phyloP scores from a whole-genome alignment of 345 rosid genomes.

The Eucalyptus microcorys region DNA sequence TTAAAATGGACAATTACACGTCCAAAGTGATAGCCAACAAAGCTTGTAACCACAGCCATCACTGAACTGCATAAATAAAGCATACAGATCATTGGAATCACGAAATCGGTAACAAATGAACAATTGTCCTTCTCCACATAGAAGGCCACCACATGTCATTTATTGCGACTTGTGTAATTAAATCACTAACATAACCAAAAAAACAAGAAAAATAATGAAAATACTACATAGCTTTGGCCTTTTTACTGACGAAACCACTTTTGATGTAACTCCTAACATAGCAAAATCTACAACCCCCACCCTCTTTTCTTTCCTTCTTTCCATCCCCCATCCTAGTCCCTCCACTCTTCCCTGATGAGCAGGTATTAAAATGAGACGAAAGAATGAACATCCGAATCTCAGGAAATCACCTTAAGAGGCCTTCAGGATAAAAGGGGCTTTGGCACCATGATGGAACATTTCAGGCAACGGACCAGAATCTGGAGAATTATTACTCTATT shows the following conservation, averaged over 20 bases:
- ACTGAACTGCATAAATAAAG: conserved; percentile 34
- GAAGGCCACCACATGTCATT: neutral
- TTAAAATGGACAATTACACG: conserved; percentile 66
- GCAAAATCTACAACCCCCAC: accelerated
- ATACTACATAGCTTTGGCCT: too few relatives aligned
- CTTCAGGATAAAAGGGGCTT: conserved; percentile 90
- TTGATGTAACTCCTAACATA: neutral
- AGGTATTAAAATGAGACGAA: neutral
- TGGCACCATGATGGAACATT: conserved; percentile 81
- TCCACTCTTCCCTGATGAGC: neutral
- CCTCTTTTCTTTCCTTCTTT: neutral
- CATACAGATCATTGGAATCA: neutral
- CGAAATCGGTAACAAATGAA: too few relatives aligned
- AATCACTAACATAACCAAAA: neutral
- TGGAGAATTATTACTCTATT: conserved; percentile 58
- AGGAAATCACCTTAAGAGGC: conserved; percentile 60
- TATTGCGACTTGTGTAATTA: accelerated
- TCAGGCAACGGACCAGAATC: conserved; percentile 49
- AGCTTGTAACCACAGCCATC: conserved; percentile 63
- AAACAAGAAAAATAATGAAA: too few relatives aligned
- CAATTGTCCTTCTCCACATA: neutral
- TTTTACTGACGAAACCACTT: neutral
- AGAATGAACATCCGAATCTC: neutral
- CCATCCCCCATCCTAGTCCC: neutral
- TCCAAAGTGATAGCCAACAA: conserved; percentile 69